Evolutionary conservation across 2,329 filamentous ascomycete genomes (phyloP).

Genomic region (Aureobasidium subglaciale): DNA sequence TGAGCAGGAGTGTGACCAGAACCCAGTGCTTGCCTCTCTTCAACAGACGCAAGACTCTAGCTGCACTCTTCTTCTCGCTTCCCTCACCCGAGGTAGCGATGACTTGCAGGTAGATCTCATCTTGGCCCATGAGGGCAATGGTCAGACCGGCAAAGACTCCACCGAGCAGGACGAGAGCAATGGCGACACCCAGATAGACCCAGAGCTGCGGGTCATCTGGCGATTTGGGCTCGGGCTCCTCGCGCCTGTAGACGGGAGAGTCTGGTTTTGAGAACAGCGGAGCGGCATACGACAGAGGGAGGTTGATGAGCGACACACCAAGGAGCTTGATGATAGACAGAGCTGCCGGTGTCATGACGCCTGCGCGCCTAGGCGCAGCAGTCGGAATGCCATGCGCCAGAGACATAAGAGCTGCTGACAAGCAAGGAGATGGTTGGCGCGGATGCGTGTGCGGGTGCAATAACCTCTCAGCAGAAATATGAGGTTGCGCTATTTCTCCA

Average conservation of each 20-base stretch:
- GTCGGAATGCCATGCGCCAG: conserved; percentile 15
- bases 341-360: conserved; percentile 16
- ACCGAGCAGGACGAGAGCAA: conserved; percentile 74
- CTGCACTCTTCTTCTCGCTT: conserved; percentile 78
- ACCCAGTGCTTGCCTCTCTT: conserved; percentile 97
- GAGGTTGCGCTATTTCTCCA: background rate
- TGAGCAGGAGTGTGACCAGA: conserved; percentile 82
- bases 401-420: conserved; percentile 15
- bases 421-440: conserved; percentile 2
- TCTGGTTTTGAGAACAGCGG: conserved; percentile 14
- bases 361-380: conserved; percentile 6
- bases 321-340: conserved; percentile 19
- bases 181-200: conserved; percentile 73
- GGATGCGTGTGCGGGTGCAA: background rate
- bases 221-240: conserved; percentile 23
- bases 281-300: conserved; percentile 17
- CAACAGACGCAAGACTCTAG: conserved; percentile 70
- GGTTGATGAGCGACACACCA: conserved; percentile 17
- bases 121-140: conserved; percentile 74
- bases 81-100: conserved; percentile 79
- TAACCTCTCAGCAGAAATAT: background rate
- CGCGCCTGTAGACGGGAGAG: conserved; percentile 15
- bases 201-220: conserved; percentile 58
- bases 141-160: conserved; percentile 94
- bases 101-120: conserved; percentile 96